These are phyloP conservation scores for Firmiana major DNA, from an alignment of 345 rosid genomes.

Conservation along the genomic window DNA sequence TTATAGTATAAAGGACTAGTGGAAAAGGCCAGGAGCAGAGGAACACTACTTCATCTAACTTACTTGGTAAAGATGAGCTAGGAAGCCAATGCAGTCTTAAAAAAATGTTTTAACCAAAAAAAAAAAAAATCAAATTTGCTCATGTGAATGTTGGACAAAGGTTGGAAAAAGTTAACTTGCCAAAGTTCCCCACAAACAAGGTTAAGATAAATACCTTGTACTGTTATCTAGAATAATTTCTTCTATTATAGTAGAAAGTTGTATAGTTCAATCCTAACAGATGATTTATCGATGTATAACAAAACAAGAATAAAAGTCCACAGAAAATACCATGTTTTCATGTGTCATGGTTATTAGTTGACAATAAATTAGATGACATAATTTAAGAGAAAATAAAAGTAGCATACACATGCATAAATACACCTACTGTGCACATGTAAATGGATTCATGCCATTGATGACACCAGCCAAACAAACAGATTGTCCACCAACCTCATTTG, in stretches of 20 bases:
- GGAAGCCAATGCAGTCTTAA: not conserved
- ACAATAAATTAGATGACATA: not conserved
- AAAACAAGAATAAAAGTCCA: not conserved
- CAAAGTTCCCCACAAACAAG: not conserved
- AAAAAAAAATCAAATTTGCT: not conserved
- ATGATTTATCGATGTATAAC: not conserved
- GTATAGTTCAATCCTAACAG: not conserved
- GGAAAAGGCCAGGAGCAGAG: not conserved
- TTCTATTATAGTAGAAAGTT: slow-evolving; percentile 9
- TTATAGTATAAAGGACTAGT: not conserved
- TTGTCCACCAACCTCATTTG: slow-evolving; percentile 63
- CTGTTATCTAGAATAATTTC: not conserved
- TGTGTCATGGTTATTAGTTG: not conserved
- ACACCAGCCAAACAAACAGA: not conserved
- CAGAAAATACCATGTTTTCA: not conserved
- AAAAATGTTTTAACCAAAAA: too few species aligned
- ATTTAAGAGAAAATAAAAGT: not conserved
- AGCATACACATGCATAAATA: not conserved
- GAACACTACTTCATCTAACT: not conserved
- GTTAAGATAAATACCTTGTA: not conserved
- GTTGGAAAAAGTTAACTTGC: not conserved
- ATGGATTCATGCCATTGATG: not conserved
- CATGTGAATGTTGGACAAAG: not conserved
- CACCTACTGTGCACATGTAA: not conserved
- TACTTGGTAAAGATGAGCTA: not conserved